Evolutionary conservation across 2,329 filamentous ascomycete genomes (phyloP).

Genomic region (Cercospora citrullina): DNA sequence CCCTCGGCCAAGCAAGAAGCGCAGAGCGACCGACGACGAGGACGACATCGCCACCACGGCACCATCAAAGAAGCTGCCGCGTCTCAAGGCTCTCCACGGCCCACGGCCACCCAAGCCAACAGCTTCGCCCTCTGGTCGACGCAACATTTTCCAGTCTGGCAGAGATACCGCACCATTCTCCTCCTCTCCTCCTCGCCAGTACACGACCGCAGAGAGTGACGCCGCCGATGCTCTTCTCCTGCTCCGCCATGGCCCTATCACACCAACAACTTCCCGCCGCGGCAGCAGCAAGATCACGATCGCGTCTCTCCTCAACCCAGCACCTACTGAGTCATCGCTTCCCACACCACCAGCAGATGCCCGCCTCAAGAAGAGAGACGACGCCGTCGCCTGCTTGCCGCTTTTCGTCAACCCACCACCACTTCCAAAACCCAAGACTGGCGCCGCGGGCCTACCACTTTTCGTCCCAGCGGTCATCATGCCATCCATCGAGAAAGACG

Average conservation of each 20-base stretch:
- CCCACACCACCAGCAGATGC: not conserved
- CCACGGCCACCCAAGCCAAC: not conserved
- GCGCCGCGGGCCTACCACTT: not conserved
- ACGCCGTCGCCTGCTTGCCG: not conserved
- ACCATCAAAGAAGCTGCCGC: not conserved
- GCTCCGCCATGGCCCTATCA: not conserved
- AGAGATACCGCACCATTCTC: not conserved
- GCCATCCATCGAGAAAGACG: not conserved
- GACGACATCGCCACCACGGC: not conserved
- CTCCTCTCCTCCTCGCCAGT: not conserved
- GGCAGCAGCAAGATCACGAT: slow-evolving; percentile 2
- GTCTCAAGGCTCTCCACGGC: slow-evolving; percentile 6
- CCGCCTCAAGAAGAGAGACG: not conserved
- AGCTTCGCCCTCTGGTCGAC: not conserved
- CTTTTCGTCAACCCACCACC: not conserved
- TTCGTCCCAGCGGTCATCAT: not conserved
- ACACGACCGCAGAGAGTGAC: not conserved
- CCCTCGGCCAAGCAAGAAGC: not conserved
- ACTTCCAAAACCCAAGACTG: not conserved
- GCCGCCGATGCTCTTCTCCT: not conserved
- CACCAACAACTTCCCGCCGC: not conserved
- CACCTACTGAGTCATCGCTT: not conserved
- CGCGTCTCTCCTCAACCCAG: slow-evolving; percentile 4
- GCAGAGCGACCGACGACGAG: slow-evolving; percentile 3
- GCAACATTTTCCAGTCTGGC: not conserved